Evolutionary conservation across 805 yeast genomes (phyloP), one percentile per base, ranked within the genome.

Genomic region (Metschnikowia anglica): DNA sequence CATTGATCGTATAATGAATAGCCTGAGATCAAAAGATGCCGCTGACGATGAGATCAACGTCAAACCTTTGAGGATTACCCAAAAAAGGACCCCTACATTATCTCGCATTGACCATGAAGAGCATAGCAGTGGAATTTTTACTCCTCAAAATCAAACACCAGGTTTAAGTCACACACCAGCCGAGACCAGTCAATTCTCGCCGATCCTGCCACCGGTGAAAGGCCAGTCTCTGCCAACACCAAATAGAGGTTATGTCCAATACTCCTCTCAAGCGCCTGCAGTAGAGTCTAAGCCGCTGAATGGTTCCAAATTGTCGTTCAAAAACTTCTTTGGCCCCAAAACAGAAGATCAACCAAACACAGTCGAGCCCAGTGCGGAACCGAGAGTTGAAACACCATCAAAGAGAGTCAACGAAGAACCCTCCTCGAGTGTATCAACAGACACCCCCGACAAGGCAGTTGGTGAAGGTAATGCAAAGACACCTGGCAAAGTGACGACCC

Each of bases 31-130:
- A 5, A 21, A 12, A 13, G 30, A 34, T 13, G 17, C 16, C 9
- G 12, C 23, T 23, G 34, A 20, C 13, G 43, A 37, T 12, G 33
- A 26, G 15, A 32, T 36, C 16, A 34, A 28, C 17, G 50, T 41
- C 13, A 47, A 43, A 36, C 50, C 50, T 20, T 43, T 47, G 43
- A 47, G 41, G 28, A 47, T 47, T 7, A 24, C 49, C 3, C 47
- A 41, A 23, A 46, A 31, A 25, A 39, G 30, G 19, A 37, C 23
- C 19, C 33, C 16, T 16, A 5, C n/a, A 3, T 13, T 15, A 5
- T 36, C 37, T 20, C 37, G 32, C 37, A 9, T 15, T 10, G 30
- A 26, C 7, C 13, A 12, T 4, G 24, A 19, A 7, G 33, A 32
- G 24, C 16, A 26, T 15, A 3, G 11, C 8, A 32, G 13, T 37